Evolutionary conservation across 352 stramenopile genomes (phyloP), one percentile per base, ranked within the genome.

Genomic region (Phytophthora pini): DNA sequence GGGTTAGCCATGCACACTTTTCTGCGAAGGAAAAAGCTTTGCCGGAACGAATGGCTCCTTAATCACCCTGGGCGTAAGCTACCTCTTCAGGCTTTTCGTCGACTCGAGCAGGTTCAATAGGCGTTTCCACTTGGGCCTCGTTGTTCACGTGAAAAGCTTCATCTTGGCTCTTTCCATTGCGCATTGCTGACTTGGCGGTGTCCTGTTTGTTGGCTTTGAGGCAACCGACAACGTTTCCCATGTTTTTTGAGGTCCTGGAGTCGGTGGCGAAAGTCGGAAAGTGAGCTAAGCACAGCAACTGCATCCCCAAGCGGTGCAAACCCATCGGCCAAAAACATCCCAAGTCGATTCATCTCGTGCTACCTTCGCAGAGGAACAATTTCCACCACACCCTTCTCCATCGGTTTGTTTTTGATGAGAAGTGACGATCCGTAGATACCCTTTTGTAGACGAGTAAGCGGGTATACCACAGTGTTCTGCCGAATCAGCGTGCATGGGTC

Each of bases 341-440:
- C 0, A 39, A 22, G 13, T 68, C 4, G 24, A 45, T 54, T 62
- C 46, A 62, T 40, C 56, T 64, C 57, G 41, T 53, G 26, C 38
- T 54, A 54, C 29, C 29, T 53, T 26, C 38, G 34, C 24, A 56
- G 22, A 43, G 79, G 57, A 24, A 68, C 73, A 17, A 88, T 65
- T 36, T 92, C 80, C 26, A 93, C 15, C 31, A 93, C 84, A 3
- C 84, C 86, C 8, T 79, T 78, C 46, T 90, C 80, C 62, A 92
- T 73, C 12, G 86, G 84, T 34, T 93, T 93, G 73, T 93, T 93
- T 70, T 93, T 94, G 71, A 94, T 73, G 12, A 94, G 68, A 3
- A 82, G 59, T 39, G 87, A 74, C 2, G 84, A 79, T 2, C 82
- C 86, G 48, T 94, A 94, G 22, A 92, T 72, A 12, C 76, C 79